phyloP scores from a whole-genome alignment of 2,329 filamentous ascomycete genomes.

The Xylariaceae sp. region DNA sequence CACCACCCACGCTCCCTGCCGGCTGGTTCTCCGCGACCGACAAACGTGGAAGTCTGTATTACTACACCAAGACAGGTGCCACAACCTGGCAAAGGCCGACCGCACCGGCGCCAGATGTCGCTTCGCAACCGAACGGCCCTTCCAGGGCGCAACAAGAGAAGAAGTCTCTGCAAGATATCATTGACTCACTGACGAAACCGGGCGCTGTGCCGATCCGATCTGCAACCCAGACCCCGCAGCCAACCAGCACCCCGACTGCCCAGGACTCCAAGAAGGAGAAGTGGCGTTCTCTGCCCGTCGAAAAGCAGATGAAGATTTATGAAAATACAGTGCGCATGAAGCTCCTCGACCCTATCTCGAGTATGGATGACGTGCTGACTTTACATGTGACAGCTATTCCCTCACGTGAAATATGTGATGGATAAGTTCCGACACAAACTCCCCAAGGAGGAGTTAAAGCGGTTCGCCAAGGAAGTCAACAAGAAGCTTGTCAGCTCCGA shows the following conservation, averaged over 20 bases:
- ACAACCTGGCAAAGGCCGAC: conserved; percentile 81
- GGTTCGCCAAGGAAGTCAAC: conserved; percentile 60
- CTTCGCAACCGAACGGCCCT: conserved; percentile 57
- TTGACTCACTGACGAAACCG: conserved; percentile 73
- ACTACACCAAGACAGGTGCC: conserved; percentile 71
- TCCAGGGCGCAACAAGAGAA: conserved; percentile 59
- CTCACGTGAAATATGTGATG: conserved; percentile 77
- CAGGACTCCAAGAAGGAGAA: conserved; percentile 61
- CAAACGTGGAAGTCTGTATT: conserved; percentile 69
- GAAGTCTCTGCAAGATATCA: conserved; percentile 75
- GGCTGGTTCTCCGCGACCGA: conserved; percentile 82
- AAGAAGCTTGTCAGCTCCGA: conserved; percentile 91
- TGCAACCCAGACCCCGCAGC: conserved; percentile 56
- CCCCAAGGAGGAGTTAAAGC: conserved; percentile 69
- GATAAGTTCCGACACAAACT: conserved; percentile 85
- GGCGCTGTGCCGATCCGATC: conserved; percentile 50
- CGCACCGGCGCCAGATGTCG: conserved; percentile 55
- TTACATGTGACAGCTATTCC: conserved; percentile 58
- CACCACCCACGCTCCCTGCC: conserved; percentile 53
- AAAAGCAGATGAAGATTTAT: conserved; percentile 93
- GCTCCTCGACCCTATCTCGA: background rate
- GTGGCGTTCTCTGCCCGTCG: conserved; percentile 63
- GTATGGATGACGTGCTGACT: conserved; percentile 18
- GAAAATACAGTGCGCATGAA: conserved; percentile 72
- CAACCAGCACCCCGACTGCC: conserved; percentile 46